These are phyloP conservation scores for Stereum hirsutum DNA, from an alignment of 1,284 basidiomycete species.

Conservation along the genomic window DNA sequence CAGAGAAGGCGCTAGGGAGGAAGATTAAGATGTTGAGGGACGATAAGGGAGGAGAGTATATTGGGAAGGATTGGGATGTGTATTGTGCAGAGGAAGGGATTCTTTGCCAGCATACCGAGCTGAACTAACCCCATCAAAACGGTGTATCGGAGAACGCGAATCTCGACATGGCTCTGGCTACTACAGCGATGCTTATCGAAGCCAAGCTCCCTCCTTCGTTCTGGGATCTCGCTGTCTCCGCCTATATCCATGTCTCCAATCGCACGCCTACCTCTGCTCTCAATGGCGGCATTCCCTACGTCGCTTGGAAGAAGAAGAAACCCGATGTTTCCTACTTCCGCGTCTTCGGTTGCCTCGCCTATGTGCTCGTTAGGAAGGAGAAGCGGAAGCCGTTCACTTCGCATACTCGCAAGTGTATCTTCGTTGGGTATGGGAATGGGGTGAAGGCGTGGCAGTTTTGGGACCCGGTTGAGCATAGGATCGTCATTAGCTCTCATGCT, in stretches of 20 bases:
- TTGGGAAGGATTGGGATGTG: too few species aligned
- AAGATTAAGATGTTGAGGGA: too few species aligned
- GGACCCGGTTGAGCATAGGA: slow-evolving; percentile 14
- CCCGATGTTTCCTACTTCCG: slow-evolving; percentile 10
- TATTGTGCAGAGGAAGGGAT: too few species aligned
- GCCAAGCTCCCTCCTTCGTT: too few species aligned
- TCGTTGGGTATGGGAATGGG: slow-evolving; percentile 24
- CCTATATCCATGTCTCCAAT: slow-evolving; percentile 19
- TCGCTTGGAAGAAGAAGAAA: slow-evolving; percentile 2
- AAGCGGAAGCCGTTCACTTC: slow-evolving; percentile 17
- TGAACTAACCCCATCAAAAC: too few species aligned
- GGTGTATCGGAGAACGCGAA: too few species aligned
- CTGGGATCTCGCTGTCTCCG: too few species aligned
- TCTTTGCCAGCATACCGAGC: too few species aligned
- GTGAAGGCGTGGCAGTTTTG: slow-evolving; percentile 22
- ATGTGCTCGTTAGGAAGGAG: slow-evolving; percentile 21
- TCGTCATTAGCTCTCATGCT: slow-evolving; percentile 17
- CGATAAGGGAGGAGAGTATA: too few species aligned
- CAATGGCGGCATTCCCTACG: slow-evolving; percentile 4
- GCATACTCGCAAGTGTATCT: slow-evolving; percentile 24
- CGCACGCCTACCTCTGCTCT: slow-evolving; percentile 3
- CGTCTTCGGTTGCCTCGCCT: slow-evolving; percentile 14
- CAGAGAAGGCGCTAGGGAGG: too few species aligned
- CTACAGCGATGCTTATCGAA: too few species aligned
- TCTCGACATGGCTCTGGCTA: too few species aligned